phyloP scores from a whole-genome alignment of 2,329 filamentous ascomycete species.

The Alternaria gansuensis region DNA sequence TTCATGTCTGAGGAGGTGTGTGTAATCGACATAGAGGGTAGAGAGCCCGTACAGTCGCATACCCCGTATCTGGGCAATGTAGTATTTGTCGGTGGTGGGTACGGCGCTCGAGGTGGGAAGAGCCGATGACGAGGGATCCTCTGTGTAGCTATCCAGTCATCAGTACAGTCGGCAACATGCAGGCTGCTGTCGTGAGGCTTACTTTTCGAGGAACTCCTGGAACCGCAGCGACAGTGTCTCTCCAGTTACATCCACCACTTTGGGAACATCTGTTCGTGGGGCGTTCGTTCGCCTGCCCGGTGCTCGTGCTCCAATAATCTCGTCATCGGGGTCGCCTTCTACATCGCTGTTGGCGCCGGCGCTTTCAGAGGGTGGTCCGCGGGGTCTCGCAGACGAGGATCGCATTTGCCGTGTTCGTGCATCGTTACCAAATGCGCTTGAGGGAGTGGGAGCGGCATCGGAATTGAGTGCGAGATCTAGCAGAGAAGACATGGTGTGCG shows the following conservation, averaged over 20 bases:
- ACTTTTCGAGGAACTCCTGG: constrained; percentile 82
- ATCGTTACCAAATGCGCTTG: constrained; percentile 49
- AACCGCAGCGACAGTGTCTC: constrained; percentile 79
- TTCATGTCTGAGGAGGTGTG: constrained; percentile 79
- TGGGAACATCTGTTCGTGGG: constrained; percentile 68
- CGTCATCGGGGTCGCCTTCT: constrained; percentile 68
- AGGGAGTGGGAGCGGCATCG: constrained; percentile 54
- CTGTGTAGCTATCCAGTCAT: constrained; percentile 63
- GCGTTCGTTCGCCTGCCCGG: constrained; percentile 50
- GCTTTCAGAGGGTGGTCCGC: constrained; percentile 62
- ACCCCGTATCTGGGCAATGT: constrained; percentile 82
- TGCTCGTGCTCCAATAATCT: constrained; percentile 64
- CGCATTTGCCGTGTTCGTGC: constrained; percentile 53
- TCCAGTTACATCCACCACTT: constrained; percentile 79
- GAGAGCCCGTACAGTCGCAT: constrained; percentile 79
- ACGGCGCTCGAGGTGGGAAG: constrained; percentile 71
- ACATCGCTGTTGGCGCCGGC: constrained; percentile 64
- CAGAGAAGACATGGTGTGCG: constrained; percentile 60
- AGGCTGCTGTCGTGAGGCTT: constrained; percentile 35
- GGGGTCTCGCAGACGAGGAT: constrained; percentile 65
- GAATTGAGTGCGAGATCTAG: constrained; percentile 61
- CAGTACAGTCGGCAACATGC: constrained; percentile 14
- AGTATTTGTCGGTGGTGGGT: constrained; percentile 80
- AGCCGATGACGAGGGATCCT: constrained; percentile 71
- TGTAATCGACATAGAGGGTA: constrained; percentile 86